Evolutionary conservation across 129 eudicot genomes (phyloP).

Genomic region (Chrysanthemum lavandulifolium): DNA sequence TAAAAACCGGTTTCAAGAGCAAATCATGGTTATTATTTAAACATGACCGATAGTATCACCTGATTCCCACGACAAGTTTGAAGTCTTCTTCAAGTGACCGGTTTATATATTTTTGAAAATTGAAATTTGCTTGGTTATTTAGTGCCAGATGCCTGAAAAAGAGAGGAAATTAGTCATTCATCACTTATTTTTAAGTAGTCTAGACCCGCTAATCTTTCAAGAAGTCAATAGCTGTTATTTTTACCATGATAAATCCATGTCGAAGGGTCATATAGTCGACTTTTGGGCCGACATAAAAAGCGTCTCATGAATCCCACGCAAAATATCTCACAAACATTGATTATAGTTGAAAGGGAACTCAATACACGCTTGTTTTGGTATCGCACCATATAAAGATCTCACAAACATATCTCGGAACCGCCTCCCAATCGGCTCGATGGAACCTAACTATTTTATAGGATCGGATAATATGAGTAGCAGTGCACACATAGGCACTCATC

Average conservation of each 20-base stretch:
- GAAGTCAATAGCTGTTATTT: background rate
- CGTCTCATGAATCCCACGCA: constrained; percentile 62
- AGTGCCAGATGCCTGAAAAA: constrained; percentile 64
- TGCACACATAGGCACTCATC: no score
- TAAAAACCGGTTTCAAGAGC: constrained; percentile 14
- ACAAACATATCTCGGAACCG: no score
- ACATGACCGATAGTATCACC: constrained; percentile 30
- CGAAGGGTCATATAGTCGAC: constrained; percentile 74
- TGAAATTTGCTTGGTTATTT: constrained; percentile 45
- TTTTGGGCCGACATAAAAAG: constrained; percentile 65
- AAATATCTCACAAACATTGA: constrained; percentile 9
- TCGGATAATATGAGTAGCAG: no score
- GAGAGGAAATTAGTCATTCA: background rate
- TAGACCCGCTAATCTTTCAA: background rate
- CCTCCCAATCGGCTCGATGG: no score
- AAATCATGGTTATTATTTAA: background rate
- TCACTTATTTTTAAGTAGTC: background rate
- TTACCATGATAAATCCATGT: constrained; percentile 63
- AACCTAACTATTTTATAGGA: no score
- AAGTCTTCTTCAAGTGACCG: constrained; percentile 73
- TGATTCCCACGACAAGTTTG: constrained; percentile 73
- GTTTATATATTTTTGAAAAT: constrained; percentile 63
- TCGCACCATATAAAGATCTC: constrained; percentile 29
- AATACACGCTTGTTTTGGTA: constrained; percentile 1
- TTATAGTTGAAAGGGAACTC: constrained; percentile 2